Percentiles rank a stretch among this genome's conserved stretches.
phyloP scores from a whole-genome alignment of 768 basidiomycete species.

The Bullera alba region DNA sequence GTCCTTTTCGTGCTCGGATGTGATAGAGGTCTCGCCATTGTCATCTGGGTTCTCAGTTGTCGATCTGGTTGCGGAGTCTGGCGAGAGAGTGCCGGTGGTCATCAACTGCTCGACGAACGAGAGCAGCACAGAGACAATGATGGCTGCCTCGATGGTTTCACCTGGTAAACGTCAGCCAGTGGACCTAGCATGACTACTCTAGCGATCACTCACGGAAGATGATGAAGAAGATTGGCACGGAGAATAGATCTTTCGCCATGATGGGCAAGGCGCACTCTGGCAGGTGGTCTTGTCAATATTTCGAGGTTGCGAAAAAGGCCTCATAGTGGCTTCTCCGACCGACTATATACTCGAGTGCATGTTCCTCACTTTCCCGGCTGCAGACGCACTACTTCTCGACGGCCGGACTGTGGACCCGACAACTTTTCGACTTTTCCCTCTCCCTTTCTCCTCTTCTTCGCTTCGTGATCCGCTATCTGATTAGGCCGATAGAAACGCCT shows the following conservation, averaged over 20 bases:
- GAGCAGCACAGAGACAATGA: conserved; percentile 87
- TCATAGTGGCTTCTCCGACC: too few relatives aligned
- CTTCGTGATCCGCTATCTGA: too few relatives aligned
- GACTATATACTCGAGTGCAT: too few relatives aligned
- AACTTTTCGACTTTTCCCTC: too few relatives aligned
- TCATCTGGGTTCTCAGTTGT: not conserved
- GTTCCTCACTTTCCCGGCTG: too few relatives aligned
- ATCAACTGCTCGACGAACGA: conserved; percentile 73
- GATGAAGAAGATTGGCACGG: conserved; percentile 91
- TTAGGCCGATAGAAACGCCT: too few relatives aligned
- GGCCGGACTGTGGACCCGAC: too few relatives aligned
- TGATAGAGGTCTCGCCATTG: not conserved
- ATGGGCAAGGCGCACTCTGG: conserved; percentile 3
- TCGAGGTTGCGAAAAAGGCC: too few relatives aligned
- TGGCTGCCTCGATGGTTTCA: conserved; percentile 83
- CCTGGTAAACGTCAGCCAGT: conserved; percentile 8
- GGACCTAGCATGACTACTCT: not conserved
- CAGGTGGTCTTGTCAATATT: too few relatives aligned
- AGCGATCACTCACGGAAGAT: conserved; percentile 63
- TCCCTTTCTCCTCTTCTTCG: too few relatives aligned
- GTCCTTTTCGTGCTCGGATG: not conserved
- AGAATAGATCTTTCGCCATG: conserved; percentile 73
- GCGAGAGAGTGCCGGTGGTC: conserved; percentile 31
- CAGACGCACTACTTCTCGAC: too few relatives aligned
- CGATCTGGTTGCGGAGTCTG: not conserved